Base-by-base conservation (phyloP, 2,329 filamentous ascomycete species). In the Aspergillus versicolor region DNA sequence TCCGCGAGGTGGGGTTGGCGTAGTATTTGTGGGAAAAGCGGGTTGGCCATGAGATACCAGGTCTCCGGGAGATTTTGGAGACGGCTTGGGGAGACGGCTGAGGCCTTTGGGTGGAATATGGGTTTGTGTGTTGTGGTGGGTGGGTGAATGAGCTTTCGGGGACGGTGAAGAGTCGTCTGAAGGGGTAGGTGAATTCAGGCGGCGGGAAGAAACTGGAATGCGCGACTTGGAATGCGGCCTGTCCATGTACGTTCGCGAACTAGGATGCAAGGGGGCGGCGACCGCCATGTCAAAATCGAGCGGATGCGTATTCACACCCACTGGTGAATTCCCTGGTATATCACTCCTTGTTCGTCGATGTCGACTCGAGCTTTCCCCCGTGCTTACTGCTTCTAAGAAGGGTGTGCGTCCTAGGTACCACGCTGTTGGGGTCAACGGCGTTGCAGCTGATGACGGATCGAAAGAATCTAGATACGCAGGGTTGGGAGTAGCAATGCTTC, bases 391-490 rank as follows among this genome's bases (percentile, higher is more conserved):
- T 57, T 80, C 78, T 19, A 80, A 65, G 41, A 75, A 74, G 30
- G 76, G 73, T 13, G 75, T 74, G 17, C 74, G 72, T 41, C 77
- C 79, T 27, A 77, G 79, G 71, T 88, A 88, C 84, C 86, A 89
- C 56, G 85, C 85, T 42, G 84, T 86, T 11, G 88, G 86, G 4
- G 88, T 90, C 13, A 83, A 74, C 13, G 86, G 84, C 61, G 88
- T 83, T 56, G 77, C 70, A 60, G 84, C 81, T 40, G 79, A 57
- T n/a, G 66, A 62, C 17, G 57, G 67, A 41, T 69, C 71, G 57
- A 59, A 70, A 60, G 65, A 76, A 67, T 74, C 77, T 50, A 71
- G 60, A 60, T 76, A 72, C 56, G 75, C 74, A 11, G 77, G 71
- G 58, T 74, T 77, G 58, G 81, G 74, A 63, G 81, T 82, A 60